Evolutionary conservation across 495 filamentous ascomycete species (phyloP).

Genomic region (Penicillium waksmanii): DNA sequence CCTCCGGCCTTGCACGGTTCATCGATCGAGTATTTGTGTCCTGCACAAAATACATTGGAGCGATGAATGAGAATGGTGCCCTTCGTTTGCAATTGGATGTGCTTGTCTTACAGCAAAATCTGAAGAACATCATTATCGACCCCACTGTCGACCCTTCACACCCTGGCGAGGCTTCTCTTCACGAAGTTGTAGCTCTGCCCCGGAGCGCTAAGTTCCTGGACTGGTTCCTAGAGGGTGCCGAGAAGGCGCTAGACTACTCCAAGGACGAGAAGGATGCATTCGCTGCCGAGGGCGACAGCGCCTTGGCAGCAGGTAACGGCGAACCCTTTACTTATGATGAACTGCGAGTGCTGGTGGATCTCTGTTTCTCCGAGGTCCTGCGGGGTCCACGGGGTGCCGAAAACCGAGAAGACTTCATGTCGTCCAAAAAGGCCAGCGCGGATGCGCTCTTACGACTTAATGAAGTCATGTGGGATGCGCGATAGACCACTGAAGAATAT

Average conservation of each 20-base stretch:
- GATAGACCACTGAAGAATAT: constrained; percentile 22
- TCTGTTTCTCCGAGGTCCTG: constrained; percentile 83
- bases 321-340: constrained; percentile 77
- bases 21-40: constrained; percentile 71
- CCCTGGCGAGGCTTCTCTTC: constrained; percentile 12
- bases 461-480: constrained; percentile 75
- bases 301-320: constrained; percentile 43
- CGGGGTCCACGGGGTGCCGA: constrained; percentile 57
- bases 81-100: constrained; percentile 87
- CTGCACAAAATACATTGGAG: constrained; percentile 63
- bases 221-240: constrained; percentile 77
- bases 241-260: constrained; percentile 66
- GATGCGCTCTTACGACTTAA: constrained; percentile 75
- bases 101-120: constrained; percentile 89
- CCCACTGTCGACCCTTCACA: constrained; percentile 19
- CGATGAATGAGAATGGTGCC: constrained; percentile 76
- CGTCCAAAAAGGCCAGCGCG: constrained; percentile 74
- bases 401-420: constrained; percentile 71
- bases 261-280: constrained; percentile 57
- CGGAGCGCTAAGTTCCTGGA: constrained; percentile 77
- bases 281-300: constrained; percentile 38
- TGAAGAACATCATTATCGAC: constrained; percentile 77
- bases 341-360: constrained; percentile 78
- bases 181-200: constrained; percentile 64
- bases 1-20: constrained; percentile 69